phyloP scores from a whole-genome alignment of 208 protist genomes.

The Trichomonas tenax region DNA sequence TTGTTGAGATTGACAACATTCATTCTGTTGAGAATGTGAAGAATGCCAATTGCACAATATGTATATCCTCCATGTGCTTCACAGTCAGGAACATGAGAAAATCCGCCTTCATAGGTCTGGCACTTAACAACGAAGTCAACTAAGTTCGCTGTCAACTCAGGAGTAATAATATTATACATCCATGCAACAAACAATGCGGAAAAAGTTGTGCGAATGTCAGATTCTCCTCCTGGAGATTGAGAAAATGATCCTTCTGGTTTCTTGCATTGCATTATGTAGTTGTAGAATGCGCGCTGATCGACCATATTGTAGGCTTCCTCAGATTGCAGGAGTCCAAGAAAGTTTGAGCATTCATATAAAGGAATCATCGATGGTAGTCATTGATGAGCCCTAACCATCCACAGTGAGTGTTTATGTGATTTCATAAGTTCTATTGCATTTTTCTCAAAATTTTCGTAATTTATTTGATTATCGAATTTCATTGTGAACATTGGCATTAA shows the following conservation, averaged over 20 bases:
- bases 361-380: background rate
- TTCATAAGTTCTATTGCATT: no score
- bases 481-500: no score
- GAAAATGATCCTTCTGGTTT: conserved; percentile 46
- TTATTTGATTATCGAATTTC: no score
- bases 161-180: background rate
- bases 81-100: background rate
- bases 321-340: conserved; percentile 44
- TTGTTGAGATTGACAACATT: background rate
- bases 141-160: background rate
- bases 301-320: conserved; percentile 23
- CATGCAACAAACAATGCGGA: background rate
- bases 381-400: background rate
- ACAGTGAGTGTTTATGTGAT: background rate
- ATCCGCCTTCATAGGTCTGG: background rate
- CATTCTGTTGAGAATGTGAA: conserved; percentile 24
- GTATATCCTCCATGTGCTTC: conserved; percentile 41
- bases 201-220: conserved; percentile 39
- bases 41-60: conserved; percentile 31
- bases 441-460: no score
- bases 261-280: conserved; percentile 25
- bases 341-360: conserved; percentile 46
- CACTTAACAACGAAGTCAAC: background rate
- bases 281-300: conserved; percentile 11
- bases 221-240: conserved; percentile 54